A percentile compares a stretch with the other conserved stretches of the same genome.
phyloP scores from a whole-genome alignment of 2,329 filamentous ascomycete species.

The Tolypocladium nubicola region DNA sequence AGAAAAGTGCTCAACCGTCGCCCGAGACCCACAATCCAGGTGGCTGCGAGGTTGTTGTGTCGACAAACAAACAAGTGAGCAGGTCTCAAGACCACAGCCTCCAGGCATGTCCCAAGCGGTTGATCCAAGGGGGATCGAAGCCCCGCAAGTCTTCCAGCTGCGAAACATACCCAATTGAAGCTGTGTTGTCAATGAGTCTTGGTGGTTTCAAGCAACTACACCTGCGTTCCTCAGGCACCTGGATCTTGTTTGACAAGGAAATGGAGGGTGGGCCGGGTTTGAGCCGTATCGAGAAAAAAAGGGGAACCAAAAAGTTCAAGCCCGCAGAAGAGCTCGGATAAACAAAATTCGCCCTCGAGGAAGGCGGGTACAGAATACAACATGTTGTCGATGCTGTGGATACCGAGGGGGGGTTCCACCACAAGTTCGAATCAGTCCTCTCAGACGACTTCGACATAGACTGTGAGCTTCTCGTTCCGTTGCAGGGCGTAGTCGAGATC shows the following conservation, averaged over 20 bases:
- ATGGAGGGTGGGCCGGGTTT: background rate
- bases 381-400: background rate
- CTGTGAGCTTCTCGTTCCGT: constrained; percentile 76
- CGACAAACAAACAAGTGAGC: background rate
- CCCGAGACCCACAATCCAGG: background rate
- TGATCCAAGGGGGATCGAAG: background rate
- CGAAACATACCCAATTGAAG: background rate
- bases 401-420: background rate
- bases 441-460: constrained; percentile 53
- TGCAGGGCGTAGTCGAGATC: constrained; percentile 74
- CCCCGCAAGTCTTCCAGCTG: background rate
- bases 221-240: background rate
- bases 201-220: background rate
- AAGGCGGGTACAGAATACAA: background rate
- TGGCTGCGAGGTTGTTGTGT: background rate
- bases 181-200: background rate
- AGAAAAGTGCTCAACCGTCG: background rate
- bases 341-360: background rate
- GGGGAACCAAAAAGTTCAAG: background rate
- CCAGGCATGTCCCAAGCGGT: background rate
- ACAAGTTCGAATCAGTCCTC: background rate
- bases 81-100: background rate
- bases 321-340: background rate
- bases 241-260: background rate
- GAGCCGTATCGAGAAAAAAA: background rate